Conservation (phyloP, 2,329 filamentous ascomycete genomes). For the Dactylonectria macrodidyma region DNA sequence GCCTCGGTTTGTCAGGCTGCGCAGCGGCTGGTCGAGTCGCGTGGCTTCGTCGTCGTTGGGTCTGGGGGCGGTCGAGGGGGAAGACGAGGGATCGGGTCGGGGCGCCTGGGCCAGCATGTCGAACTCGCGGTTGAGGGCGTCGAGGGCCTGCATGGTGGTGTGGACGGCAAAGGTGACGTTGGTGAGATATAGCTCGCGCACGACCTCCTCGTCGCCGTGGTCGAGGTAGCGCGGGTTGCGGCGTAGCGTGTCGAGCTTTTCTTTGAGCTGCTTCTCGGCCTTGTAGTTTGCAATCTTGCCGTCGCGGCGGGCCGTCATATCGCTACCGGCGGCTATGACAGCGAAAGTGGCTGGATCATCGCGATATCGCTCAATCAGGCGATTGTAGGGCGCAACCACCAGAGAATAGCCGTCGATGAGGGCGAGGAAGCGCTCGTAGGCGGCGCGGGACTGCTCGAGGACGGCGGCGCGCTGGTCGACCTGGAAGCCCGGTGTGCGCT, state of each 20-base stretch:
- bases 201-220: conserved; percentile 85
- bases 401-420: conserved; percentile 85
- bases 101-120: conserved; percentile 86
- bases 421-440: conserved; percentile 85
- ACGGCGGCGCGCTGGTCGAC: conserved; percentile 72
- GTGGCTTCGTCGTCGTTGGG: conserved; percentile 72
- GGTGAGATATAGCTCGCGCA: conserved; percentile 84
- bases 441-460: conserved; percentile 74
- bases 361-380: conserved; percentile 80
- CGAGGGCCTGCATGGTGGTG: conserved; percentile 88
- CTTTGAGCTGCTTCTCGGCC: conserved; percentile 87
- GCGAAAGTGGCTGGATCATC: conserved; percentile 82
- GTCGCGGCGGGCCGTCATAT: conserved; percentile 79
- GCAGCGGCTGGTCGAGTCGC: conserved; percentile 78
- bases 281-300: conserved; percentile 89
- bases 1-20: conserved; percentile 69
- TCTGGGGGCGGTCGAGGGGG: conserved; percentile 60
- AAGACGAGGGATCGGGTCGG: conserved; percentile 63
- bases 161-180: conserved; percentile 82
- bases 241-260: conserved; percentile 77
- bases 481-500: conserved; percentile 72
- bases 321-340: conserved; percentile 70
- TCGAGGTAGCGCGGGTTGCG: conserved; percentile 67
- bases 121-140: conserved; percentile 87
- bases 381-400: conserved; percentile 74